Base-by-base conservation (phyloP, 345 rosid genomes). In the Erysimum cheiranthoides region DNA sequence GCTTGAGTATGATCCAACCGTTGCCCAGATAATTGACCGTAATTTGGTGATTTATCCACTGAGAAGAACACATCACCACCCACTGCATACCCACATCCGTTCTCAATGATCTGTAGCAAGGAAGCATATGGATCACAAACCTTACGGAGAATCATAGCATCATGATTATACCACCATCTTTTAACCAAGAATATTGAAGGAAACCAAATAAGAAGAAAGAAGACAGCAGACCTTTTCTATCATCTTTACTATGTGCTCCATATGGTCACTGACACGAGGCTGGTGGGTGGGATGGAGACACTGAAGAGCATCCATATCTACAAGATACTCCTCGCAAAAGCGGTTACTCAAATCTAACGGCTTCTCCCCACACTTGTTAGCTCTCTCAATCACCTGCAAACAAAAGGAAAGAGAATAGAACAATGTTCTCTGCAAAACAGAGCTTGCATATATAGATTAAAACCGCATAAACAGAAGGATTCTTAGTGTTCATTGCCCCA, bases 311-410 rank as follows among this genome's bases (percentile, higher is more conserved):
- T 18, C 65, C 96, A 92, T 84, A 75, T 92, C 97, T 50, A 56
- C 69, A n/a, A 82, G 60, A 80, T 92, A 90, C 70, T 89, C 94
- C 60, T 86, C 78, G 56, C 93, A 87, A 76, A 78, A 90, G 6
- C 82, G 75, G 31, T 69, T 78, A 61, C 93, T 89, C 74, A 90
- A 67, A 78, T 68, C 56, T 59, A 86, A 71, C 2, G 91, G 88
- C 39, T 85, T 80, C 80, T 87, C 89, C 3, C 80, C 85, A 49
- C 27, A 16, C 27, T 49, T 18, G 10, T 49, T 49, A 49, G 53
- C 53, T 8, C 11, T 16, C 0, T 8, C 27, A 18, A 49, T 17
- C 2, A 49, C 27, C 27, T 49, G 12, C 27, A 45, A 21, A 21
- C 25, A 21, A 21, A 21, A 21, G 25, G 25, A 21, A 21, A 21